Evolutionary conservation across 129 eudicot species (phyloP), one percentile per base, ranked within the genome.

Genomic region (Logfia minima): DNA sequence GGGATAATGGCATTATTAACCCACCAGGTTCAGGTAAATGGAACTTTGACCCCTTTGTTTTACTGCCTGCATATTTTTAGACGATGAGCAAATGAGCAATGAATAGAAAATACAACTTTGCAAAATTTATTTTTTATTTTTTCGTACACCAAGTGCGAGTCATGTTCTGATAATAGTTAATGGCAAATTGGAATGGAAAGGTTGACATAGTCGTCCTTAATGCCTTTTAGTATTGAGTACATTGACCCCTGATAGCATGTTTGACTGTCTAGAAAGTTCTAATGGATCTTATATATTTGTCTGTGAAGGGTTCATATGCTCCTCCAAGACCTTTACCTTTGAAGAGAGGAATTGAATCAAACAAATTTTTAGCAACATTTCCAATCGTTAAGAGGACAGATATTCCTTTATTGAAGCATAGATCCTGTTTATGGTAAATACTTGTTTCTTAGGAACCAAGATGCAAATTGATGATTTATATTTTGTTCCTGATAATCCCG

Each of bases 291-390:
- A 23, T 80, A 28, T 72, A 58, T 77, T 41, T 80, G 66, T 62
- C 6, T 76, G 81, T 84, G 79, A 74, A 92, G 98, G 96, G 93
- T 88, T 86, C 91, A 78, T 88, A 78, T 88, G 87, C 86, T 61
- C 85, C 85, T 72, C 77, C 80, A 10, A 86, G 85, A 77, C 85
- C 86, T 75, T 77, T 86, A 84, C 76, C 80, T 35, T 77, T 86
- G 87, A 86, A 66, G 80, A 90, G 78, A 70, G 86, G 81, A 70
- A 74, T 80, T 52, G 84, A 81, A 76, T 72, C 86, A 22, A 84
- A 76, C 68, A 80, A 74, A 9, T 77, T 83, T 66, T 68, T 79
- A 68, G 76, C 65, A 45, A 31, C 77, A 39, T 77, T 75, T 77
- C 86, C 85, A 19, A 61, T 79, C 65, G 73, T 77, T 82, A 83